phyloP scores from a whole-genome alignment of 345 rosid genomes.

The Microthlaspi erraticum region DNA sequence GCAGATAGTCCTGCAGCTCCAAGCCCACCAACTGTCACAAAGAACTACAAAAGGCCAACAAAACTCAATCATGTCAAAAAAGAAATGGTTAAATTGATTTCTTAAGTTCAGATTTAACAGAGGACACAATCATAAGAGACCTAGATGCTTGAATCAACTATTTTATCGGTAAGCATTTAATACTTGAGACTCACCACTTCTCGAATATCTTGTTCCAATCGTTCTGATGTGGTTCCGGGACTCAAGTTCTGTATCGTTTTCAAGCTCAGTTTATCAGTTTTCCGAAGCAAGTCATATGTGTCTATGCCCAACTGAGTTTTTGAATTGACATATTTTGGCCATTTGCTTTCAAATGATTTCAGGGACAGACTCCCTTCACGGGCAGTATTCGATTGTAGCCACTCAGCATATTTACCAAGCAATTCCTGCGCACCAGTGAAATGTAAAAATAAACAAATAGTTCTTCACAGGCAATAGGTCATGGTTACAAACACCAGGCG shows the following conservation, averaged over 20 bases:
- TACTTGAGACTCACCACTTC: slow-evolving; percentile 68
- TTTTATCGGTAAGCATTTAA: neutral
- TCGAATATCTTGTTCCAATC: slow-evolving; percentile 70
- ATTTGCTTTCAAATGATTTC: slow-evolving; percentile 78
- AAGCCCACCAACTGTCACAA: slow-evolving; percentile 85
- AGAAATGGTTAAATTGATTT: neutral
- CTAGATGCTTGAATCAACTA: neutral
- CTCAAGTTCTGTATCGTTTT: slow-evolving; percentile 63
- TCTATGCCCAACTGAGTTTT: slow-evolving; percentile 51
- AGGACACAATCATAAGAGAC: neutral
- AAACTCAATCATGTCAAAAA: slow-evolving; percentile 16
- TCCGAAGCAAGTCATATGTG: slow-evolving; percentile 53
- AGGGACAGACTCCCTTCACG: slow-evolving; percentile 62
- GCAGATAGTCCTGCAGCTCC: slow-evolving; percentile 96
- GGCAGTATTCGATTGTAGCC: slow-evolving; percentile 76
- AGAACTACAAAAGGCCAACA: slow-evolving; percentile 53
- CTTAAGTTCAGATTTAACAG: slow-evolving; percentile 1
- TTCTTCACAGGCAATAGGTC: neutral
- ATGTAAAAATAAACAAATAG: slow-evolving; percentile 2
- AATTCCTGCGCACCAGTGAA: slow-evolving; percentile 56
- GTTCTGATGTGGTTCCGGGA: slow-evolving; percentile 62
- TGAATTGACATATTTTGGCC: slow-evolving; percentile 59
- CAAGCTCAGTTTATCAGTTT: slow-evolving; percentile 61
- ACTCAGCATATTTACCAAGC: slow-evolving; percentile 65
- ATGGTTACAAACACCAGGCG: slow-evolving; percentile 2